These are phyloP conservation scores for Cymbopogon flexuosus DNA, from an alignment of 202 grass and related monocot species.

Conservation along the genomic window DNA sequence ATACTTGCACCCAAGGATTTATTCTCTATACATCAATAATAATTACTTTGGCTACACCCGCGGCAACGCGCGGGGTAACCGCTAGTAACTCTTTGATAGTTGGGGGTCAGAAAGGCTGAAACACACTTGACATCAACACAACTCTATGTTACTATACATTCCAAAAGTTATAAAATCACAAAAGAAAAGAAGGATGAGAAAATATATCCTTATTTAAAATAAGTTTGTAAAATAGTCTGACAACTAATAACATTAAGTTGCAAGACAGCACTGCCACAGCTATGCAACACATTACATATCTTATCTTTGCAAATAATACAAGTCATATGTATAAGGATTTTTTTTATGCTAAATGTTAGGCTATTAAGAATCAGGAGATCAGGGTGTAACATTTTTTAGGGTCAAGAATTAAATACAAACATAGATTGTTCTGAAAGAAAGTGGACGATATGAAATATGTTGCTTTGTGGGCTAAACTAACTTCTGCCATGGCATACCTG, in stretches of 20 bases:
- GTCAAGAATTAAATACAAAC: slow-evolving; percentile 12
- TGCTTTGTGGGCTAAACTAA: not conserved
- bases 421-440: not conserved
- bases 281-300: not conserved
- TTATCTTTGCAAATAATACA: slow-evolving; percentile 2
- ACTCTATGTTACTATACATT: not conserved
- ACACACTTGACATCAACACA: slow-evolving; percentile 7
- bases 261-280: not conserved
- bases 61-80: too few species aligned
- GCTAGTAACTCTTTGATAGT: not conserved
- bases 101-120: not conserved
- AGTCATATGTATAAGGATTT: not conserved
- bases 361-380: not conserved
- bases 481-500: slow-evolving; percentile 53
- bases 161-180: slow-evolving; percentile 14
- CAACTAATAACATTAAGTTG: not conserved
- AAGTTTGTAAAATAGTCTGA: not conserved
- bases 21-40: too few species aligned
- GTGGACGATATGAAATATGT: not conserved
- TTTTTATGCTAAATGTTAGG: not conserved
- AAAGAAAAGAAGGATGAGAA: not conserved
- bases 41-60: too few species aligned
- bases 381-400: not conserved
- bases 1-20: too few species aligned
- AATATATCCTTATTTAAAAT: not conserved